A percentile compares a stretch with the other conserved stretches of the same genome.
These are phyloP conservation scores for Fusarium globosum DNA, from an alignment of 2,329 filamentous ascomycete species.

Conservation along the genomic window DNA sequence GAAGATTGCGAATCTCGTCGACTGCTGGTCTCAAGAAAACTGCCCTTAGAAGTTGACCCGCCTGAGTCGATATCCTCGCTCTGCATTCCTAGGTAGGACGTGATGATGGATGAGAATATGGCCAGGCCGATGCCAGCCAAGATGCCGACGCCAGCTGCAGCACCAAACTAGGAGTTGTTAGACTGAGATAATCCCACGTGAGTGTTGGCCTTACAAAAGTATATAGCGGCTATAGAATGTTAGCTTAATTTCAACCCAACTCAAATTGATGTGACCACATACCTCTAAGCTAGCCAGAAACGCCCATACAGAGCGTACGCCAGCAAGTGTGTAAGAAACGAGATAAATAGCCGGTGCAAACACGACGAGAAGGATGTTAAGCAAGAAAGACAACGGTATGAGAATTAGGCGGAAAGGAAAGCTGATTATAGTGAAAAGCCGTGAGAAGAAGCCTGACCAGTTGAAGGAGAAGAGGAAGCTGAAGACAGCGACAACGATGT, in stretches of 20 bases:
- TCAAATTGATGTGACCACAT: slow-evolving; percentile 9
- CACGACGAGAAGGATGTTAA: slow-evolving; percentile 46
- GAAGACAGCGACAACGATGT: slow-evolving; percentile 43
- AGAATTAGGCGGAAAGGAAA: slow-evolving; percentile 49
- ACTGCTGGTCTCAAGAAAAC: slow-evolving; percentile 25
- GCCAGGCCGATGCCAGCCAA: slow-evolving; percentile 70
- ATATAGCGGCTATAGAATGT: slow-evolving; percentile 53
- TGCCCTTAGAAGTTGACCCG: slow-evolving; percentile 21
- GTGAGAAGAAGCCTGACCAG: slow-evolving; percentile 43
- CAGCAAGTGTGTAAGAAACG: slow-evolving; percentile 44
- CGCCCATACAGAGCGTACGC: slow-evolving; percentile 35
- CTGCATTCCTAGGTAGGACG: slow-evolving; percentile 61
- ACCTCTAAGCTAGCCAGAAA: slow-evolving; percentile 53
- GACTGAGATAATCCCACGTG: rapidly evolving
- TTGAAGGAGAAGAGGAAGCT: slow-evolving; percentile 44
- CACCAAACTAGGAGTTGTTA: slow-evolving; percentile 61
- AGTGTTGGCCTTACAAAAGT: slow-evolving; percentile 52
- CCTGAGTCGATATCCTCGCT: slow-evolving; percentile 37
- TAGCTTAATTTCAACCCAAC: background rate
- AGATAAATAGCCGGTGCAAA: slow-evolving; percentile 54
- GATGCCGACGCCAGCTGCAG: slow-evolving; percentile 75
- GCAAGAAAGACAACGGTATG: slow-evolving; percentile 46
- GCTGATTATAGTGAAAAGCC: slow-evolving; percentile 38
- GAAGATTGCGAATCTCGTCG: slow-evolving; percentile 41
- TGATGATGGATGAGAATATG: slow-evolving; percentile 65